Percentiles rank a stretch among this genome's conserved stretches.
Conservation (phyloP, 768 basidiomycete genomes). For the Astraeus odoratus region DNA sequence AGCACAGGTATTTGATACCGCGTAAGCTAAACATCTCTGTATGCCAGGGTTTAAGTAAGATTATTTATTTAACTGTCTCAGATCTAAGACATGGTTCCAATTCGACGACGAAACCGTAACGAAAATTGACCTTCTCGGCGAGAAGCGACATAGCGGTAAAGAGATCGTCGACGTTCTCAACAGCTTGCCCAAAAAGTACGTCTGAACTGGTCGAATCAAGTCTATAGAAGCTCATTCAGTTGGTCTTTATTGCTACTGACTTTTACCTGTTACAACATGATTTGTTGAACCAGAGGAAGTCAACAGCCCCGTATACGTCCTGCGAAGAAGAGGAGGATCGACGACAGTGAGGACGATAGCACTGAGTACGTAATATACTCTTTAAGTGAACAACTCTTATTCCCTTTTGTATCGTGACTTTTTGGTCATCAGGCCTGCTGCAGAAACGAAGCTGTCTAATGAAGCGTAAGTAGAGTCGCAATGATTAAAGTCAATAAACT, state of each 20-base stretch:
- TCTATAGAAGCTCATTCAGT: too few relatives aligned
- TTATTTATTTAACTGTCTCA: constrained; percentile 20
- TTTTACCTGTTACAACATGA: background rate
- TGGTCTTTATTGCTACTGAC: background rate
- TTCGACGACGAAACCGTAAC: constrained; percentile 90
- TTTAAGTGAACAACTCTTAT: constrained; percentile 4
- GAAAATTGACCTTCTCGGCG: constrained; percentile 47
- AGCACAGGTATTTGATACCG: constrained; percentile 70
- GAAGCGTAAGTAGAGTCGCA: constrained; percentile 87
- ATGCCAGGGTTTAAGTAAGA: constrained; percentile 2
- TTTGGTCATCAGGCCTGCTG: too few relatives aligned
- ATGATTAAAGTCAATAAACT: constrained; percentile 57
- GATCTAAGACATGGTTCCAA: constrained; percentile 74
- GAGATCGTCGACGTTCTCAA: constrained; percentile 24
- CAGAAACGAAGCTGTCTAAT: constrained; percentile 17
- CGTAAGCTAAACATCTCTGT: constrained; percentile 35
- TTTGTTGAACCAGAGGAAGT: too few relatives aligned
- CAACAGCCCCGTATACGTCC: constrained; percentile 33
- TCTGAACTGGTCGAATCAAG: too few relatives aligned
- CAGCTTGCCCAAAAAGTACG: constrained; percentile 23
- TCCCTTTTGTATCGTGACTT: too few relatives aligned
- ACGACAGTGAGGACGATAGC: constrained; percentile 53
- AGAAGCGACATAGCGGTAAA: constrained; percentile 31
- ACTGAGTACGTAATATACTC: constrained; percentile 21
- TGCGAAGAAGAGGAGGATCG: constrained; percentile 44